Evolutionary conservation across 805 yeast species (phyloP).

Genomic region (Ogataea nonfermentans): DNA sequence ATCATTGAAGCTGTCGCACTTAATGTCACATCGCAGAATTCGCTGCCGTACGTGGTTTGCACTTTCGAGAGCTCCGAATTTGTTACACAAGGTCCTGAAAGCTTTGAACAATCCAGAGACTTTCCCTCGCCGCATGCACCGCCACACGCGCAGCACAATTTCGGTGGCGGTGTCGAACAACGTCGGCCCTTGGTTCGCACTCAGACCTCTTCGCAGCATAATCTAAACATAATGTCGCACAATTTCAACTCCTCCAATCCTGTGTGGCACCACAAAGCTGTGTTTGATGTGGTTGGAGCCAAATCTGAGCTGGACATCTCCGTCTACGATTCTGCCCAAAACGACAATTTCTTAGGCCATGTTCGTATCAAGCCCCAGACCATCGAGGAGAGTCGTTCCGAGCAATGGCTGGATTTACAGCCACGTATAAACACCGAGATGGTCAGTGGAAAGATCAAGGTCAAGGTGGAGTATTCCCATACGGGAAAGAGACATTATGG

Average conservation of each 20-base stretch:
- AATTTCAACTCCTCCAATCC: conserved; percentile 54
- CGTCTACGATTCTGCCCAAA: conserved; percentile 81
- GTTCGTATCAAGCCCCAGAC: conserved; percentile 67
- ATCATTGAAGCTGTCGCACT: conserved; percentile 79
- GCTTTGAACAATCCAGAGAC: conserved; percentile 29
- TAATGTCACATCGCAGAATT: conserved; percentile 46
- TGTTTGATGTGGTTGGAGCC: conserved; percentile 86
- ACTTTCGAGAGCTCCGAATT: conserved; percentile 90
- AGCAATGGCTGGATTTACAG: conserved; percentile 72
- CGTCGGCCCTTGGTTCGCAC: conserved; percentile 30
- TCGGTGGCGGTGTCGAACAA: conserved; percentile 11
- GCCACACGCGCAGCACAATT: conserved; percentile 2
- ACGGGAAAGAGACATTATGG: conserved; percentile 78
- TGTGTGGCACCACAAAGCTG: conserved; percentile 88
- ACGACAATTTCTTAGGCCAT: conserved; percentile 86
- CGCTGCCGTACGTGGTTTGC: conserved; percentile 87
- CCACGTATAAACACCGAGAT: conserved; percentile 74
- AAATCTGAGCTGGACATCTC: conserved; percentile 83
- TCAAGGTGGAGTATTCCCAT: conserved; percentile 69
- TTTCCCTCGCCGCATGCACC: conserved; percentile 8
- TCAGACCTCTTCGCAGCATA: conserved; percentile 29
- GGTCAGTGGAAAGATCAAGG: conserved; percentile 74
- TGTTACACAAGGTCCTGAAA: conserved; percentile 77
- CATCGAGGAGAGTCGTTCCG: conserved; percentile 43
- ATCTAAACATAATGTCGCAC: conserved; percentile 22